Evolutionary conservation across 2,329 filamentous ascomycete species (phyloP), one percentile per base, ranked within the genome.

Genomic region (Epichloe hybrida): DNA sequence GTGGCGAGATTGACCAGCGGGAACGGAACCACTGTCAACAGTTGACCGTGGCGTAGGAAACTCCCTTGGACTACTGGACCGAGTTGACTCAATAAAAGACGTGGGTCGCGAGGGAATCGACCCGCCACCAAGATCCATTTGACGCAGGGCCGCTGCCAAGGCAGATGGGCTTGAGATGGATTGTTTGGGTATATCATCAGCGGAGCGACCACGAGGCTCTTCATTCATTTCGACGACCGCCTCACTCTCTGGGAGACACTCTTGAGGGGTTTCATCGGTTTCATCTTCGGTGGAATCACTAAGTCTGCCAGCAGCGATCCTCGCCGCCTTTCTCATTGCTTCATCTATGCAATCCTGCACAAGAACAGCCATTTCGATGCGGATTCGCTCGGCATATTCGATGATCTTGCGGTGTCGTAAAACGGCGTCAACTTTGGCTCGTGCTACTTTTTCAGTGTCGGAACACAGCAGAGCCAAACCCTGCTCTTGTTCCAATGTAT

Each of bases 271-370:
- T 31, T 59, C 55, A 17, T 60, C 57, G 15, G 79, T 79, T 46
- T 80, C 78, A 6, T 76, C 76, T 44, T 80, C 79, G 27, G 77
- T 73, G 1, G 88, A 91, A 61, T 94, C 89, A 56, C 85, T 91
- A 15, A 94, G 70, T 49, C 90, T 81, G 11, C 91, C 91, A 42
- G 87, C 83, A 44, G 88, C 88, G 57, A 96, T 91, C 47, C 84
- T 84, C 50, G 87, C 86, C 49, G 93, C 90, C 67, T 97, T 96
- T 56, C 80, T 80, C 68, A 97, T 78, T 8, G 93, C 93, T 54
- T 88, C 89, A 53, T 94, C 84, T 49, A 98, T 95, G 64, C 93
- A 98, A 59, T 96, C 88, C 61, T 97, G 88, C 2, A 98, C 91
- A 52, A 96, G 75, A 27, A 94, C 80, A 31, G 91, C 86, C 61